Percentiles rank a stretch among this genome's conserved stretches.
phyloP scores from a whole-genome alignment of 306 rosid species.

The Ceratonia siliqua region DNA sequence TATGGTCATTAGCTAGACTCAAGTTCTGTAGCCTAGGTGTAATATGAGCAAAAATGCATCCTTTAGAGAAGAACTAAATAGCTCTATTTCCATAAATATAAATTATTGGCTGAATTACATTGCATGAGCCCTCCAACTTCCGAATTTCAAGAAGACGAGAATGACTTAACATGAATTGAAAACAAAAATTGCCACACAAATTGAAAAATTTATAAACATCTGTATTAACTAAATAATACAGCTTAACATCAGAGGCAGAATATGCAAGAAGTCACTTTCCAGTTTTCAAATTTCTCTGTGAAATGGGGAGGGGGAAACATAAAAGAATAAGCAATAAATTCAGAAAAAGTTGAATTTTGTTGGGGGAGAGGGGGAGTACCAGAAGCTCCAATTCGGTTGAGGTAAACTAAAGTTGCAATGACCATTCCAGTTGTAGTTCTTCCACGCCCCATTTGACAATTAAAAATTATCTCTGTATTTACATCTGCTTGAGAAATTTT shows the following conservation, averaged over 20 bases:
- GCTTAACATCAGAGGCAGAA: background rate
- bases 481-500: conserved; percentile 77
- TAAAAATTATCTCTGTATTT: conserved; percentile 77
- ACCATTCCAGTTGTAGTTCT: conserved; percentile 97
- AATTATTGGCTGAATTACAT: too few relatives aligned
- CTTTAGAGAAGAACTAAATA: conserved; percentile 3
- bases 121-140: too few relatives aligned
- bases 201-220: too few relatives aligned
- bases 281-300: background rate
- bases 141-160: conserved; percentile 5
- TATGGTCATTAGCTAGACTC: background rate
- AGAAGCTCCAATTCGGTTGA: conserved; percentile 81
- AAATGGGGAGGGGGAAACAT: too few relatives aligned
- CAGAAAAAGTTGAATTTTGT: conserved; percentile 24
- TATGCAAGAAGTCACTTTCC: background rate
- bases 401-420: conserved; percentile 81
- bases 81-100: background rate
- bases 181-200: too few relatives aligned
- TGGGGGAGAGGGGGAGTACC: conserved; percentile 57
- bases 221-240: background rate
- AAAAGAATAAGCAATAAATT: conserved; percentile 14
- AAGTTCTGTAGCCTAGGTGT: background rate
- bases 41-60: background rate
- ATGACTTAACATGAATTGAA: too few relatives aligned
- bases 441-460: conserved; percentile 99